These are phyloP conservation scores for Globisporangium camurandrum DNA, from an alignment of 352 stramenopile species.

Conservation along the genomic window DNA sequence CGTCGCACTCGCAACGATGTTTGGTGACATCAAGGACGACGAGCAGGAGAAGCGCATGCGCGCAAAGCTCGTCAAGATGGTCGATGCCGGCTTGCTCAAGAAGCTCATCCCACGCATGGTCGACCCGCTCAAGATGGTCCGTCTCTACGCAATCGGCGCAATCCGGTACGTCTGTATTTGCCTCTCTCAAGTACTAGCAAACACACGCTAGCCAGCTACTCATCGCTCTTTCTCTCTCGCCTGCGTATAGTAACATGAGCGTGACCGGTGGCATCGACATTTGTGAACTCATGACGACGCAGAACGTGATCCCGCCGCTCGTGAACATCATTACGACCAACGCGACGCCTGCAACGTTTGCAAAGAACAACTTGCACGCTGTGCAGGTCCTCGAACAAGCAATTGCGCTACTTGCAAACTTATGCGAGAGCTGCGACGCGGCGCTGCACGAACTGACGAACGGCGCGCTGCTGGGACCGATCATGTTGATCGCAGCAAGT, in stretches of 20 bases:
- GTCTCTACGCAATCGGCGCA: constrained; percentile 71
- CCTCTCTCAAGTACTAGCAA: too few species aligned
- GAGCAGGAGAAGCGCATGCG: constrained; percentile 47
- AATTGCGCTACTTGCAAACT: constrained; percentile 65
- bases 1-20: constrained; percentile 80
- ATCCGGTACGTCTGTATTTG: constrained; percentile 25
- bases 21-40: constrained; percentile 54
- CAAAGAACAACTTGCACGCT: constrained; percentile 54
- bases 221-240: too few species aligned
- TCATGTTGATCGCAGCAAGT: constrained; percentile 66
- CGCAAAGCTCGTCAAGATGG: constrained; percentile 69
- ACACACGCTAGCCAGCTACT: neutral
- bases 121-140: constrained; percentile 79
- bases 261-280: constrained; percentile 78
- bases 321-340: constrained; percentile 64
- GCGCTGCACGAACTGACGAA: constrained; percentile 80
- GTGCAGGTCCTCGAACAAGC: constrained; percentile 78
- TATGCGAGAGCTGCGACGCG: constrained; percentile 75
- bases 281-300: constrained; percentile 70
- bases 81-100: constrained; percentile 63
- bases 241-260: constrained; percentile 81
- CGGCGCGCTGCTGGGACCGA: constrained; percentile 57
- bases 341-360: constrained; percentile 39
- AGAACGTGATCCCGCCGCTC: constrained; percentile 73
- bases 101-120: constrained; percentile 83